Conservation (phyloP, 805 yeast species). For the Candida ascalaphidarum region DNA sequence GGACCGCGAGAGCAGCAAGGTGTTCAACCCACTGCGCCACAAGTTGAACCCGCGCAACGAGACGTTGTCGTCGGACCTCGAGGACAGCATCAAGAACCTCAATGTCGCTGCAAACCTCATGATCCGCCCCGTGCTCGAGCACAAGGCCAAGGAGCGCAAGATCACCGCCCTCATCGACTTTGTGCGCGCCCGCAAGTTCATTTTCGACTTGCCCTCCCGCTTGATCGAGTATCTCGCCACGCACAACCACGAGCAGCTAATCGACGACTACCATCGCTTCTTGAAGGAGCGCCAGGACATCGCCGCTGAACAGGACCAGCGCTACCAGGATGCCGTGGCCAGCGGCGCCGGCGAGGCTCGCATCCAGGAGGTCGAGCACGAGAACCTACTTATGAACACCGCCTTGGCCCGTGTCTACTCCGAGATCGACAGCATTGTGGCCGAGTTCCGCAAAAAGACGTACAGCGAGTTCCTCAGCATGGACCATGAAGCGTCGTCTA, state of each 20-base stretch:
- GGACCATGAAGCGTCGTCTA: conserved; percentile 21
- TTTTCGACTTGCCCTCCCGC: conserved; percentile 29
- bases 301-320: conserved; percentile 4
- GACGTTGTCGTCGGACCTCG: conserved; percentile 24
- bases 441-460: conserved; percentile 24
- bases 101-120: conserved; percentile 27
- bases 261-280: conserved; percentile 24
- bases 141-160: conserved; percentile 25
- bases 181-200: conserved; percentile 17
- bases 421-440: conserved; percentile 25
- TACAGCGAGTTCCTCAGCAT: conserved; percentile 29
- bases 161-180: conserved; percentile 26
- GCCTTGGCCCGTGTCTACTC: conserved; percentile 19
- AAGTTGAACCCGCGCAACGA: conserved; percentile 10
- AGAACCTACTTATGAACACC: conserved; percentile 17
- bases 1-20: conserved; percentile 23
- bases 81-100: conserved; percentile 29
- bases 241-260: conserved; percentile 26
- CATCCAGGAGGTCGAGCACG: conserved; percentile 12
- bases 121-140: conserved; percentile 34
- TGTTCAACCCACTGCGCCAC: conserved; percentile 25
- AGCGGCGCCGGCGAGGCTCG: conserved; percentile 1
- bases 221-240: conserved; percentile 17
- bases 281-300: conserved; percentile 16
- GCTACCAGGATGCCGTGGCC: conserved; percentile 4